A percentile compares a stretch with the other conserved stretches of the same genome.
Conservation (phyloP, 2,329 filamentous ascomycete genomes). For the Knufia petricola region DNA sequence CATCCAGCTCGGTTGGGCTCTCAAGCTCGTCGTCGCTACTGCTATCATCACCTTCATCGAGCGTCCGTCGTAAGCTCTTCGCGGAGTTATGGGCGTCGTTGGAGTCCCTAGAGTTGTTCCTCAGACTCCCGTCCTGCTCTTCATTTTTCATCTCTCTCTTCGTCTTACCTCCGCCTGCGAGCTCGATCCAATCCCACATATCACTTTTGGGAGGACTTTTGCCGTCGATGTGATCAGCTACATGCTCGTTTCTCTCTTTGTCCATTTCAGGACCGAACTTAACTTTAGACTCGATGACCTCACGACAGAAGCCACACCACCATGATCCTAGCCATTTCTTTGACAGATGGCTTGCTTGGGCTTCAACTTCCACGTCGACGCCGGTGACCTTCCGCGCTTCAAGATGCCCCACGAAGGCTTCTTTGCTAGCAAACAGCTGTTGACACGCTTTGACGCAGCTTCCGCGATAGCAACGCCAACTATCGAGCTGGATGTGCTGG, state of each 20-base stretch:
- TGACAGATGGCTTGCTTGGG: conserved; percentile 27
- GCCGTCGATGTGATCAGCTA: conserved; percentile 47
- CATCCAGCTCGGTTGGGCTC: background rate
- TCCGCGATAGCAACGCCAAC: conserved; percentile 57
- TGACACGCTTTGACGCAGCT: conserved; percentile 14
- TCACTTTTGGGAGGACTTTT: background rate
- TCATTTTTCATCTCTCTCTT: conserved; percentile 11
- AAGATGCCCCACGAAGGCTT: conserved; percentile 56
- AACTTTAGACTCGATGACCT: conserved; percentile 38
- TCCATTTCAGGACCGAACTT: conserved; percentile 45
- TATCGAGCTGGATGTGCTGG: conserved; percentile 63
- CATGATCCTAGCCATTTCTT: conserved; percentile 57
- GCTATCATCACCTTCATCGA: background rate
- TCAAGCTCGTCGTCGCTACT: background rate
- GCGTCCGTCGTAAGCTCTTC: background rate
- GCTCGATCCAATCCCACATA: conserved; percentile 16
- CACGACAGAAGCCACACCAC: conserved; percentile 79
- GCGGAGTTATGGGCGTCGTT: too few relatives aligned
- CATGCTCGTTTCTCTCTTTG: conserved; percentile 60
- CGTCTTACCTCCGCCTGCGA: conserved; percentile 12
- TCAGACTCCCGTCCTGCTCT: background rate
- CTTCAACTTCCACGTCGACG: conserved; percentile 22
- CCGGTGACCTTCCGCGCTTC: conserved; percentile 27
- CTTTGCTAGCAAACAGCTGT: conserved; percentile 45
- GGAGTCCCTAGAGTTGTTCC: too few relatives aligned